A percentile compares a stretch with the other conserved stretches of the same genome.
phyloP scores from a whole-genome alignment of 2,329 filamentous ascomycete species.

The Xylariaceae sp. region DNA sequence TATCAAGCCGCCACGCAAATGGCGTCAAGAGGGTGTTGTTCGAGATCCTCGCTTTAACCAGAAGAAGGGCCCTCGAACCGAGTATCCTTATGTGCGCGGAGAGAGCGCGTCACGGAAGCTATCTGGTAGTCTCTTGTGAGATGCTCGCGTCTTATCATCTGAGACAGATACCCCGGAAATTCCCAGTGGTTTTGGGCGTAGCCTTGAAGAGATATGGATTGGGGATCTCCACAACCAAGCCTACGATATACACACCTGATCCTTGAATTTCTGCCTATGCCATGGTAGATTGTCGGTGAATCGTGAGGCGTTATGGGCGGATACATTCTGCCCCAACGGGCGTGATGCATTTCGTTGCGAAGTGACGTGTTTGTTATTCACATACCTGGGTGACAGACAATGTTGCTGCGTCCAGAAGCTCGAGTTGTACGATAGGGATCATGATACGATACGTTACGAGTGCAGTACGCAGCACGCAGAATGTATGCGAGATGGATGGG shows the following conservation, averaged over 20 bases:
- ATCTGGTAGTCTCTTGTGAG: conserved; percentile 27
- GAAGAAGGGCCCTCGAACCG: conserved; percentile 27
- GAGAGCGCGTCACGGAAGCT: conserved; percentile 28
- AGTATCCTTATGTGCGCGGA: conserved; percentile 27
- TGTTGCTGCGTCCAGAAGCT: too few relatives aligned
- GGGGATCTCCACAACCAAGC: neutral
- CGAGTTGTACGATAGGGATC: too few relatives aligned
- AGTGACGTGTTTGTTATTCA: too few relatives aligned
- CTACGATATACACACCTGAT: neutral
- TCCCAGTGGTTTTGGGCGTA: neutral
- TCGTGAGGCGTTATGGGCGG: neutral
- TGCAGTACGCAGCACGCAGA: neutral
- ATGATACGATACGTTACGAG: too few relatives aligned
- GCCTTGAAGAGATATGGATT: neutral
- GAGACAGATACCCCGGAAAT: neutral
- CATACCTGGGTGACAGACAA: too few relatives aligned
- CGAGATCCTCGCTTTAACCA: conserved; percentile 41
- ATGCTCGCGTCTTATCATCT: neutral
- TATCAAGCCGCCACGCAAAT: conserved; percentile 55
- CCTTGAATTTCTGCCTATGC: neutral
- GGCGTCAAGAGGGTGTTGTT: conserved; percentile 51
- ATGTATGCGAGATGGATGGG: neutral
- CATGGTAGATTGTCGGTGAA: neutral
- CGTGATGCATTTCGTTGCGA: neutral
- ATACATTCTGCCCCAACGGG: neutral